These are phyloP conservation scores for Lentinula guzmanii DNA, from an alignment of 768 basidiomycete genomes.

Conservation along the genomic window DNA sequence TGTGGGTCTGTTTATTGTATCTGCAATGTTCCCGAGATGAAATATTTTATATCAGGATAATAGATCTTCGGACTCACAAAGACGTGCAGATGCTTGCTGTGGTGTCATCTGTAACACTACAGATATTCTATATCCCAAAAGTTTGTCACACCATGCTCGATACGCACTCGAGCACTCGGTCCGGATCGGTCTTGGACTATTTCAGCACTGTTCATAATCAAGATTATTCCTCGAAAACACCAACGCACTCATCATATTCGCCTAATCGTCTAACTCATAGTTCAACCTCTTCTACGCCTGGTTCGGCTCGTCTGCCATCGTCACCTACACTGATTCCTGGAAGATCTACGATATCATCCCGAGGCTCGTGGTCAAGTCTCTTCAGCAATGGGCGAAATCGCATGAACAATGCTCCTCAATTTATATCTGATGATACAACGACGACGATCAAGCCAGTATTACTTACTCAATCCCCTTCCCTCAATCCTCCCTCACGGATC, in stretches of 20 bases:
- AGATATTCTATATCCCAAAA: slow-evolving; percentile 20
- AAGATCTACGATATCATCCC: slow-evolving; percentile 52
- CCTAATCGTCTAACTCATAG: neutral
- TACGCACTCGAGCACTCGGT: slow-evolving; percentile 8
- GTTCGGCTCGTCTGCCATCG: slow-evolving; percentile 16
- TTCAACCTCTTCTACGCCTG: neutral
- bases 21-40: neutral
- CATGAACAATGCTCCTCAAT: slow-evolving; percentile 43
- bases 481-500: slow-evolving; percentile 13
- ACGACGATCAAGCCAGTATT: slow-evolving; percentile 31
- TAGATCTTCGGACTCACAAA: slow-evolving; percentile 38
- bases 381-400: slow-evolving; percentile 68
- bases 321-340: slow-evolving; percentile 27
- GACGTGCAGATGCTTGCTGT: slow-evolving; percentile 84
- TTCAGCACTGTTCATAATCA: slow-evolving; percentile 42
- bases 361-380: slow-evolving; percentile 77
- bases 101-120: slow-evolving; percentile 62
- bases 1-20: slow-evolving; percentile 32
- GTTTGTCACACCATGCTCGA: neutral
- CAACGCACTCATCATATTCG: neutral
- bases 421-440: slow-evolving; percentile 28
- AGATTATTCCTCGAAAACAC: neutral
- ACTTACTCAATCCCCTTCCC: slow-evolving; percentile 25
- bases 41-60: slow-evolving; percentile 26
- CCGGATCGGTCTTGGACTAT: slow-evolving; percentile 42